Percentiles rank a stretch among this genome's conserved stretches.
These are phyloP conservation scores for Erysimum pusillum DNA, from an alignment of 441 rosid genomes.

Conservation along the genomic window DNA sequence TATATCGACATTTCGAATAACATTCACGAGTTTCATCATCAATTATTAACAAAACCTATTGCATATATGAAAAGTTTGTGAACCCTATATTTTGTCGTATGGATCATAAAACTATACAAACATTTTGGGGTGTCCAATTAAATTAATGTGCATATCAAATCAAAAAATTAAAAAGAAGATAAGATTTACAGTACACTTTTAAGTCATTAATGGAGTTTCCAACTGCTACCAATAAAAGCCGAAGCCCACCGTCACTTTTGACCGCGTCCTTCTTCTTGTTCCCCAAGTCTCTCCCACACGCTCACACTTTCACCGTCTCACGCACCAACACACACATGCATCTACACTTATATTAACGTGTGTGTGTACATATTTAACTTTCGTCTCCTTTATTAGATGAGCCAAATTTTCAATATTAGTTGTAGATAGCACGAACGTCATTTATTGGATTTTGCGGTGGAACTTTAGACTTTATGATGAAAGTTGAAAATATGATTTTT, in stretches of 20 bases:
- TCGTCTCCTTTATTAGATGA: slow-evolving; percentile 21
- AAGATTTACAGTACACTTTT: background rate
- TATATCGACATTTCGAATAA: background rate
- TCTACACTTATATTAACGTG: slow-evolving; percentile 13
- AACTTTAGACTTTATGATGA: slow-evolving; percentile 10
- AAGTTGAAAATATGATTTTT: background rate
- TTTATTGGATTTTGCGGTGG: slow-evolving; percentile 23
- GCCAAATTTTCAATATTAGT: slow-evolving; percentile 29
- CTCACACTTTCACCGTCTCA: slow-evolving; percentile 39
- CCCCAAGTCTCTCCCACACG: slow-evolving; percentile 43
- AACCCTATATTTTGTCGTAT: background rate
- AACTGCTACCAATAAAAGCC: slow-evolving; percentile 44
- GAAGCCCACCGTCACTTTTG: slow-evolving; percentile 47
- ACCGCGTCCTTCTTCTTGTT: slow-evolving; percentile 43
- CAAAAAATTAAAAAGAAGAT: background rate
- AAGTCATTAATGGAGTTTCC: slow-evolving; percentile 34
- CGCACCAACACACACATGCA: slow-evolving; percentile 21
- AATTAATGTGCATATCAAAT: slow-evolving; percentile 11
- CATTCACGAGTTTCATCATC: slow-evolving; percentile 28
- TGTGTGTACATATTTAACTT: slow-evolving; percentile 34
- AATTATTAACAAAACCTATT: background rate
- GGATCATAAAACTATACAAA: background rate
- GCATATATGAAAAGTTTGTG: background rate
- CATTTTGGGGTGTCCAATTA: background rate
- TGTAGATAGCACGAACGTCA: background rate